These are phyloP conservation scores for Annulohypoxylon bovei DNA, from an alignment of 495 filamentous ascomycete species.

Conservation along the genomic window DNA sequence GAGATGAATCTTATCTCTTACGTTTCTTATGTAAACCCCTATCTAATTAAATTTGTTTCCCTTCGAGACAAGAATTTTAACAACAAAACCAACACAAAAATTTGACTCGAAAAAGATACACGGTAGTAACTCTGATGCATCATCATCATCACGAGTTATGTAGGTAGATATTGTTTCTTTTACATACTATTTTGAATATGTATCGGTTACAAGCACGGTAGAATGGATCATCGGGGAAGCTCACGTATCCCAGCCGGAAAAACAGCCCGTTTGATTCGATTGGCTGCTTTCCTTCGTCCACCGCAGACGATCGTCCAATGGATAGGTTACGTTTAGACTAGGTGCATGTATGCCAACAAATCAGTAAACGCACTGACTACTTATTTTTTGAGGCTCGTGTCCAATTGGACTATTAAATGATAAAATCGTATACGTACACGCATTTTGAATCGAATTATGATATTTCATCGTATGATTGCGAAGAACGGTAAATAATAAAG, in stretches of 20 bases:
- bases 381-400: conserved; percentile 40
- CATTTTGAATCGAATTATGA: conserved; percentile 33
- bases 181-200: conserved; percentile 15
- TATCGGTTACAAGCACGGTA: conserved; percentile 32
- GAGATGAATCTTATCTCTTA: neutral
- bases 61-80: neutral
- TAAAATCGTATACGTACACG: conserved; percentile 17
- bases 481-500: conserved; percentile 22
- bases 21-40: conserved; percentile 13
- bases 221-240: conserved; percentile 31
- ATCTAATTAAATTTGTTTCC: neutral
- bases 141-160: neutral
- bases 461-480: conserved; percentile 41
- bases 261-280: conserved; percentile 35
- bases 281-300: conserved; percentile 30
- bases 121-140: neutral
- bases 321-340: conserved; percentile 29
- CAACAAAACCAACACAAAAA: neutral
- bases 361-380: conserved; percentile 40
- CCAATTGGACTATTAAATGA: conserved; percentile 38
- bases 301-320: conserved; percentile 39
- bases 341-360: conserved; percentile 43
- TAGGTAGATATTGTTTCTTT: conserved; percentile 13
- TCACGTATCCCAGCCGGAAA: conserved; percentile 38
- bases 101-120: neutral